Base-by-base conservation (phyloP, 306 rosid species). In the Luffa acutangula region DNA sequence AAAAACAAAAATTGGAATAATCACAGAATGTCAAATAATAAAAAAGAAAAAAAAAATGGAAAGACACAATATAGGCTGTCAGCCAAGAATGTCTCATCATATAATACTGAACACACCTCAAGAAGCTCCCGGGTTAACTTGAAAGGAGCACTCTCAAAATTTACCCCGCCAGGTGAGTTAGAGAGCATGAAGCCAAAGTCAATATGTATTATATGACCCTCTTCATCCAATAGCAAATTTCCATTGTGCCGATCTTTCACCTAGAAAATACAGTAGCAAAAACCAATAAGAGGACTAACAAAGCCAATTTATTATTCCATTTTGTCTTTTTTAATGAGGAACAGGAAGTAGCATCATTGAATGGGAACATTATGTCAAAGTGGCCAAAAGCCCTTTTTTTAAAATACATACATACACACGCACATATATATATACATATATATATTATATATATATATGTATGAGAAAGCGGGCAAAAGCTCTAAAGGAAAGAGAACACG, bases 181-280 rank as follows among this genome's bases (percentile, higher is more conserved):
- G 98, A 96, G 78, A 96, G 99, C 98, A 96, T 93, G 85, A 96
- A 96, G 78, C 99, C 99, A 85, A 96, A 96, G 84, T 96, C 99
- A 80, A 96, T 96, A 86, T 96, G 99, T 83, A 96, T 91, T 80
- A 96, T 89, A 86, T 93, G 99, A 81, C 99, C 99, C 81, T 93
- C 99, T 88, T 93, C 99, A 74, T 96, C 99, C 90, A 93, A 77
- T 80, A 96, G 86, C 76, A 96, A 96, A 83, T 96, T 96, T 82
- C 98, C 99, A 80, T 96, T 96, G 88, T 96, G 99, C 79, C 97
- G 90, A 78, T 96, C 99, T 84, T 96, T 96, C 78, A 96, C 89
- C 99, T 96, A 59, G 69, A 17, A 75, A 52, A 36, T 48, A 33
- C 5, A 53, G n/a, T 18, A 75, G 45, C 33, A 36, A 53, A 51